Percentiles rank a stretch among this genome's conserved stretches.
These are phyloP conservation scores for Nitzschia inconspicua DNA, from an alignment of 108 stramenopile genomes.

Conservation along the genomic window DNA sequence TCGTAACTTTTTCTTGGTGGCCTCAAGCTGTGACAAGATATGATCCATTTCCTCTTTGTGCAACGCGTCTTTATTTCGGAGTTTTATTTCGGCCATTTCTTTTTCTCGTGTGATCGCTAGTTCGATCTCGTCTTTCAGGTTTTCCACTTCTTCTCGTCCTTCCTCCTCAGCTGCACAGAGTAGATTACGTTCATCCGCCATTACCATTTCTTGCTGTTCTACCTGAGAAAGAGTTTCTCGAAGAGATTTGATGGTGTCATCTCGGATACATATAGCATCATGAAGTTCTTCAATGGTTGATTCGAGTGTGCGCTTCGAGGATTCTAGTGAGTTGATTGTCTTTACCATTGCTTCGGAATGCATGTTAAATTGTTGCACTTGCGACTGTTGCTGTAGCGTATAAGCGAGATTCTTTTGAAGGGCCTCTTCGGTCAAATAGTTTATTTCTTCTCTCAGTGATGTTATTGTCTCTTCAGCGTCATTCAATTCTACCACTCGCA, in stretches of 20 bases:
- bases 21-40: neutral
- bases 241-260: slow-evolving; percentile 8
- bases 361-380: neutral
- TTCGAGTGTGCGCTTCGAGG: neutral
- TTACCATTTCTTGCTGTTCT: slow-evolving; percentile 3
- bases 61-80: neutral
- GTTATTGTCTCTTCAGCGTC: slow-evolving; percentile 18
- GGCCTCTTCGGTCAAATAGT: neutral
- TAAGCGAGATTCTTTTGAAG: slow-evolving; percentile 1
- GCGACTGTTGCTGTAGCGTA: slow-evolving; percentile 3
- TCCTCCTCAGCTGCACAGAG: slow-evolving; percentile 9
- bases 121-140: slow-evolving; percentile 15
- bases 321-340: slow-evolving; percentile 1
- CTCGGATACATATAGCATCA: slow-evolving; percentile 4
- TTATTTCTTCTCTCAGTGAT: slow-evolving; percentile 2
- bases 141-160: slow-evolving; percentile 3
- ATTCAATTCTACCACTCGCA: slow-evolving; percentile 22
- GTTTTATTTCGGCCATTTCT: slow-evolving; percentile 6
- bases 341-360: neutral
- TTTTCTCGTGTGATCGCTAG: slow-evolving; percentile 5
- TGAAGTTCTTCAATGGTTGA: neutral
- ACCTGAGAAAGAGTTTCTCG: neutral
- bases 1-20: neutral
- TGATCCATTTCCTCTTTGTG: slow-evolving; percentile 9
- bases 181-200: slow-evolving; percentile 2